Evolutionary conservation across 805 yeast genomes (phyloP), one percentile per base, ranked within the genome.

Genomic region (Danielozyma ontarioensis): DNA sequence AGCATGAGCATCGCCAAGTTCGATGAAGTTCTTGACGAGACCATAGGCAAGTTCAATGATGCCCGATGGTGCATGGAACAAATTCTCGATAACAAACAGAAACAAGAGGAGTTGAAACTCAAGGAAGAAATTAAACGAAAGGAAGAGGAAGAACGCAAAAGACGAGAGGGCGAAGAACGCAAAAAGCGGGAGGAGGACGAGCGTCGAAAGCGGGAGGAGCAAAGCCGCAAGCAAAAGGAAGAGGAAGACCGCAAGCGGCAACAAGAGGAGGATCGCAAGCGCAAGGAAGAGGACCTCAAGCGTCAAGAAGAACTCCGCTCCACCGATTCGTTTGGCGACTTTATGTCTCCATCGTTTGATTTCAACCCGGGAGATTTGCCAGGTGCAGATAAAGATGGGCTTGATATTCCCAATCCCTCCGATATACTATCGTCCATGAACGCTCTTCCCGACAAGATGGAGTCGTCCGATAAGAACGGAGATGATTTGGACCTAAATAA

Each of bases 51-150:
- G 40, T 59, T 66, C 39, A 65, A 64, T 42, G 71, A 66, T 32
- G 63, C 69, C 2, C 48, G 53, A 25, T 66, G 72, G 72, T 66
- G 71, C 35, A 48, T 66, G 4, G 70, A 57, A 35, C 64, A 58
- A 37, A 65, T 66, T 32, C 45, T 65, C 21, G 69, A 66, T 41
- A 64, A 54, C 45, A 61, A 56, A 41, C 69, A 63, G 42, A 53
- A 55, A 28, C 68, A 64, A 39, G 69, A 64, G 40, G 69, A 64
- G 41, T 34, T 57, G 43, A 62, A 59, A 44, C 28, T 58, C 15
- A 57, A 57, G 40, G 64, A 59, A 36, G 67, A 61, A 37, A 33
- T 50, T 37, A 66, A 60, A 31, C 42, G 55, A 27, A 42, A 50
- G 38, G 64, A 54, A 34, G 62, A 59, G 37, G 56, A 48, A 24